Evolutionary conservation across 306 rosid genomes (phyloP), one percentile per base, ranked within the genome.

Genomic region (Trichosanthes truncata): DNA sequence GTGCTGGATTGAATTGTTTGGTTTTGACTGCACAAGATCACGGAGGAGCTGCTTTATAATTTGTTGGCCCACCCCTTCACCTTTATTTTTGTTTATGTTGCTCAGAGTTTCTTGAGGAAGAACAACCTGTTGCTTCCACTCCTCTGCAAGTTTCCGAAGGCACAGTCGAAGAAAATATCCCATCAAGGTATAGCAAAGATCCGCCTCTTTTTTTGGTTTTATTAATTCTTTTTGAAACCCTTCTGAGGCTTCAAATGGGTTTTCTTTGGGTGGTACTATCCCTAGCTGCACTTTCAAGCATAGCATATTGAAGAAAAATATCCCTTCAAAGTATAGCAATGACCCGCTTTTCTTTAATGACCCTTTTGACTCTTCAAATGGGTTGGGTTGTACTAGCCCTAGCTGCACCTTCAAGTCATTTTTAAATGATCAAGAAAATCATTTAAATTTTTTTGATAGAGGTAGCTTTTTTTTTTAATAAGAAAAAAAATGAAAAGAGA

Each of bases 71-170:
- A 31, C 66, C 76, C 33, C 78, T 38, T 65, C 33, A 77, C 74
- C 77, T 77, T 26, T 76, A 11, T 25, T 23, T 71, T 23, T 71
- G 26, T 72, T 53, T 79, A 56, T 87, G 66, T 80, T 82, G 61
- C 79, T 89, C 86, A 90, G 98, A 93, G 85, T 84, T 86, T 23
- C 84, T 86, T 53, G 92, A 80, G 14, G 97, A 90, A 80, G 98
- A 90, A 67, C 93, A 88, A 82, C 90, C 89, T 45, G 95, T 87
- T 82, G 90, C 79, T 71, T 91, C 97, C 56, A 85, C 84, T 84
- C 97, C 97, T 8, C 82, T 92, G 74, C 91, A 90, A 86, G 87
- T 82, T 83, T 87, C 93, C 78, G 97, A 88, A 83, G 90, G 93
- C 85, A 87, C 88, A 87, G 84, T 74, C 46, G 98, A 89, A 82